These are phyloP conservation scores for Scutellaria baicalensis DNA, from an alignment of 257 asterid genomes.

Conservation along the genomic window DNA sequence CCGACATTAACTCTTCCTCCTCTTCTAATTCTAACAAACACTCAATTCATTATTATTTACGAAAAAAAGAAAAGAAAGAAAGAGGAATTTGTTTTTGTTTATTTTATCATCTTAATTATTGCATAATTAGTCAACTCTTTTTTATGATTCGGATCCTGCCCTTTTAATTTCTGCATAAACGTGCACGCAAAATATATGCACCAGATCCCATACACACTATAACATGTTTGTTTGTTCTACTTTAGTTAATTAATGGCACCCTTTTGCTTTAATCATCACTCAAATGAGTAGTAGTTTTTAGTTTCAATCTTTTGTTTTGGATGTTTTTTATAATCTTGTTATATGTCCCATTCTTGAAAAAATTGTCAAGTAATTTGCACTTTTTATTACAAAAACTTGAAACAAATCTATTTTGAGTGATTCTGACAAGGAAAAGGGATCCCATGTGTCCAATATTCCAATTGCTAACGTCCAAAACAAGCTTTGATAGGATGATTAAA, in stretches of 20 bases:
- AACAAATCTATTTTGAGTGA: neutral
- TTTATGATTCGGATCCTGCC: neutral
- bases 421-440: neutral
- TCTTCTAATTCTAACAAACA: neutral
- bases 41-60: no score
- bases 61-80: no score
- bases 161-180: neutral
- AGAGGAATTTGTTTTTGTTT: no score
- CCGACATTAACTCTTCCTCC: conserved; percentile 20
- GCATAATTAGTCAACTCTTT: conserved; percentile 15
- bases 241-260: neutral
- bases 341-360: no score
- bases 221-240: neutral
- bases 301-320: no score
- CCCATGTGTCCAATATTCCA: neutral
- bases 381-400: no score
- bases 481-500: no score
- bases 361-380: no score
- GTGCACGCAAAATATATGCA: conserved; percentile 16
- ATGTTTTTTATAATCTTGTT: no score
- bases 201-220: conserved; percentile 8
- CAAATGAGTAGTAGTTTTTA: no score
- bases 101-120: neutral
- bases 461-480: neutral
- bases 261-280: no score